phyloP scores from a whole-genome alignment of 305 asterid genomes.

The Rubia tinctorum region DNA sequence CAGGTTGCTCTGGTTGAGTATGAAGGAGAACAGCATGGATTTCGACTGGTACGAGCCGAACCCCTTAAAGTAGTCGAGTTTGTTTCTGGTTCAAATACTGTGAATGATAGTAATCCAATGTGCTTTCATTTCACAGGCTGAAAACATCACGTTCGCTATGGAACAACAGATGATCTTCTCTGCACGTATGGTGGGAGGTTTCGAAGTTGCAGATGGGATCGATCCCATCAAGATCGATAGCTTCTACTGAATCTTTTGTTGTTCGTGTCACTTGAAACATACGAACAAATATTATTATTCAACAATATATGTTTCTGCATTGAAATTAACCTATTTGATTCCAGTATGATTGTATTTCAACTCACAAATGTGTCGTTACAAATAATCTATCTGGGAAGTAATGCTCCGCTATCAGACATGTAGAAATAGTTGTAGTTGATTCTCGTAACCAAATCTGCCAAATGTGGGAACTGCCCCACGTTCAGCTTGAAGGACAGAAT shows the following conservation, averaged over 20 bases:
- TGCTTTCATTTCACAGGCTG: constrained; percentile 51
- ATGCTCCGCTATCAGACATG: constrained; percentile 75
- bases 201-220: constrained; percentile 73
- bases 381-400: constrained; percentile 22
- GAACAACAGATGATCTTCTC: constrained; percentile 93
- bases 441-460: constrained; percentile 90
- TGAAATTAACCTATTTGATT: too few relatives aligned
- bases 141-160: constrained; percentile 82
- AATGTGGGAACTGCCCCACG: constrained; percentile 96
- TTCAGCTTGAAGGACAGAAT: constrained; percentile 93
- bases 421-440: constrained; percentile 87
- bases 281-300: background rate
- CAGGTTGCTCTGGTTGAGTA: constrained; percentile 91
- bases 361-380: too few relatives aligned
- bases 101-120: background rate
- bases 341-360: too few relatives aligned
- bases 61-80: background rate
- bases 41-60: constrained; percentile 57
- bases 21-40: constrained; percentile 97
- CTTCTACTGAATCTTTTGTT: constrained; percentile 40
- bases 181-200: constrained; percentile 73
- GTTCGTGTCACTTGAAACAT: background rate
- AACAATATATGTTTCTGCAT: too few relatives aligned
- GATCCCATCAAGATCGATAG: constrained; percentile 73
- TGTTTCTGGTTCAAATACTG: background rate